phyloP scores from a whole-genome alignment of 176 grass and related monocot species.

The Triticum monococcum region DNA sequence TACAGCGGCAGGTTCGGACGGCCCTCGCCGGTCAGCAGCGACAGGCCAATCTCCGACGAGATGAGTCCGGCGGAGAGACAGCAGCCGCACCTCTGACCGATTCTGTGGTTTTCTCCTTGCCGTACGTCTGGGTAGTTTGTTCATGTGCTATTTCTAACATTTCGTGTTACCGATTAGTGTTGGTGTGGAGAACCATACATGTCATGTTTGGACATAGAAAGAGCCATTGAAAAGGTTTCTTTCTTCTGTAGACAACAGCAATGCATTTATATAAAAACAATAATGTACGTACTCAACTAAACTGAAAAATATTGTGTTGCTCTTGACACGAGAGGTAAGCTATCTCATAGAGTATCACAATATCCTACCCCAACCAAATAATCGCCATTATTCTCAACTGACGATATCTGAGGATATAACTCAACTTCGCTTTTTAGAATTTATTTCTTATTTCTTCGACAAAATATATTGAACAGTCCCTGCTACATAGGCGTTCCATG shows the following conservation, averaged over 20 bases:
- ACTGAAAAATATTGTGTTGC: no score
- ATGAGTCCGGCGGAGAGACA: conserved; percentile 13
- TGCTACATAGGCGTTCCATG: no score
- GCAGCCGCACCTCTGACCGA: neutral
- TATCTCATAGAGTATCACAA: no score
- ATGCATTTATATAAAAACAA: no score
- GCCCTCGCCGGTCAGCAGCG: conserved; percentile 12
- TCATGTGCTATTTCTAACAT: no score
- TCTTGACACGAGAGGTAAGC: no score
- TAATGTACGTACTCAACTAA: no score
- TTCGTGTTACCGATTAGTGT: neutral
- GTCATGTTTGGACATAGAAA: neutral
- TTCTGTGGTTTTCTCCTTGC: neutral
- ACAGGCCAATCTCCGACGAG: conserved; percentile 19
- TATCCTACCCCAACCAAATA: neutral
- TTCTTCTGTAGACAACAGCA: neutral
- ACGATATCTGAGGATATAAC: neutral
- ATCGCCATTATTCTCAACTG: neutral
- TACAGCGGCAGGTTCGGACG: neutral
- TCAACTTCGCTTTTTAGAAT: no score
- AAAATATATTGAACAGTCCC: no score
- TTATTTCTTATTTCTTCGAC: no score
- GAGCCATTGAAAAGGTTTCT: neutral
- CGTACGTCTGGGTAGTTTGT: neutral
- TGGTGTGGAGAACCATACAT: neutral